Percentiles rank a stretch among this genome's conserved stretches.
These are phyloP conservation scores for Rutstroemia sp. DNA, from an alignment of 2,329 filamentous ascomycete genomes.

Conservation along the genomic window DNA sequence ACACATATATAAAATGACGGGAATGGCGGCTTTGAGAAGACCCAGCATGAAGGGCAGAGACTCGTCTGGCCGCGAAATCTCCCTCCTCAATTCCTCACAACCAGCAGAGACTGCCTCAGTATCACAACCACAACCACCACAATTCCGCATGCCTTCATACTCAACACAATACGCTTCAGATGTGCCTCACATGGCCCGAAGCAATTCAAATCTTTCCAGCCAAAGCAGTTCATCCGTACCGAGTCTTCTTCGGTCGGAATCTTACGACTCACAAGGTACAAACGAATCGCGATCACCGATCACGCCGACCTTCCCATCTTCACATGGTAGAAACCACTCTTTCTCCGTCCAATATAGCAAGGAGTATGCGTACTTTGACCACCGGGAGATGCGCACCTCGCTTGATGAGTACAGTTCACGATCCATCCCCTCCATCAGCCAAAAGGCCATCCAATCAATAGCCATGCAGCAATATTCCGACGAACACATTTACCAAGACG, in stretches of 20 bases:
- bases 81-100: slow-evolving; percentile 43
- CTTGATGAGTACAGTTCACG: not conserved
- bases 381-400: not conserved
- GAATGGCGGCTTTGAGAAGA: slow-evolving; percentile 13
- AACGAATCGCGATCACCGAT: slow-evolving; percentile 47
- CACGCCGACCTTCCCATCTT: slow-evolving; percentile 40
- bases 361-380: not conserved
- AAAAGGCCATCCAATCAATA: not conserved
- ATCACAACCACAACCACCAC: slow-evolving; percentile 6
- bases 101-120: slow-evolving; percentile 30
- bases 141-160: slow-evolving; percentile 8
- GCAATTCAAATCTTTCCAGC: slow-evolving; percentile 32
- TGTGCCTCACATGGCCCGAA: slow-evolving; percentile 16
- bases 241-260: slow-evolving; percentile 51
- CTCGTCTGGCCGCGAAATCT: slow-evolving; percentile 50
- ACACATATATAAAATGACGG: not conserved
- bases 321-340: slow-evolving; percentile 31
- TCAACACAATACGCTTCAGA: slow-evolving; percentile 6
- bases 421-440: not conserved
- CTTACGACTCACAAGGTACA: slow-evolving; percentile 53
- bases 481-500: slow-evolving; percentile 15
- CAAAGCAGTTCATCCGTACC: slow-evolving; percentile 31
- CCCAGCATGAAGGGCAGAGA: slow-evolving; percentile 47
- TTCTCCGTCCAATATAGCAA: slow-evolving; percentile 14
- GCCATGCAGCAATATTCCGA: slow-evolving; percentile 13